phyloP scores from a whole-genome alignment of 1,284 basidiomycete species.

The Trametes hirsuta region DNA sequence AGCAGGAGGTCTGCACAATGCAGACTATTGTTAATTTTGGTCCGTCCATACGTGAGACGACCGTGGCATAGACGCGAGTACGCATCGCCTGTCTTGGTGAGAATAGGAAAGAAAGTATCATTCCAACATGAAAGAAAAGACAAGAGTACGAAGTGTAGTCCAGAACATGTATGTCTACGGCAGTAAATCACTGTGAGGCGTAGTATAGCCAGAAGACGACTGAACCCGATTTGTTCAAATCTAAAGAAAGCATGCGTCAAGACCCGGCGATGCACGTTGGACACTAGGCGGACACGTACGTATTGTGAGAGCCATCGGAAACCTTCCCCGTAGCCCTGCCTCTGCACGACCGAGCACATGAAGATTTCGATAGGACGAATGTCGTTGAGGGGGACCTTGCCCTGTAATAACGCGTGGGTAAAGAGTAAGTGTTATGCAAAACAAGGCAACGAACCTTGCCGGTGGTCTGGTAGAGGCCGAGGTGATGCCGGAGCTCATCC shows the following conservation, averaged over 20 bases:
- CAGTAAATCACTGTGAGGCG: conserved; percentile 14
- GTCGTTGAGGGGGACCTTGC: conserved; percentile 95
- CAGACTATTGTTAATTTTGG: no score
- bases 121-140: conserved; percentile 28
- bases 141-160: conserved; percentile 22
- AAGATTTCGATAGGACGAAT: conserved; percentile 99
- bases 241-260: conserved; percentile 23
- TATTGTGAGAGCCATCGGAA: conserved; percentile 99
- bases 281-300: conserved; percentile 44
- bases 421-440: neutral
- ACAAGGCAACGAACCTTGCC: conserved; percentile 78
- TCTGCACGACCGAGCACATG: conserved; percentile 99
- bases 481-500: conserved; percentile 94
- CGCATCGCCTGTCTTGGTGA: neutral
- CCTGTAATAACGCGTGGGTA: conserved; percentile 51
- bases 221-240: conserved; percentile 31
- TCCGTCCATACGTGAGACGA: no score
- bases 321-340: conserved; percentile 98
- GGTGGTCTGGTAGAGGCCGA: conserved; percentile 98
- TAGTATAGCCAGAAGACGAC: conserved; percentile 14
- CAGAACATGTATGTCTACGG: conserved; percentile 24
- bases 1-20: no score
- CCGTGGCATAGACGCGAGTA: no score
- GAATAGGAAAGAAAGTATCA: conserved; percentile 15
- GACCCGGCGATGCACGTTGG: neutral